Percentiles rank a stretch among this genome's conserved stretches.
Conservation (phyloP, 768 basidiomycete species). For the Mycena latifolia region DNA sequence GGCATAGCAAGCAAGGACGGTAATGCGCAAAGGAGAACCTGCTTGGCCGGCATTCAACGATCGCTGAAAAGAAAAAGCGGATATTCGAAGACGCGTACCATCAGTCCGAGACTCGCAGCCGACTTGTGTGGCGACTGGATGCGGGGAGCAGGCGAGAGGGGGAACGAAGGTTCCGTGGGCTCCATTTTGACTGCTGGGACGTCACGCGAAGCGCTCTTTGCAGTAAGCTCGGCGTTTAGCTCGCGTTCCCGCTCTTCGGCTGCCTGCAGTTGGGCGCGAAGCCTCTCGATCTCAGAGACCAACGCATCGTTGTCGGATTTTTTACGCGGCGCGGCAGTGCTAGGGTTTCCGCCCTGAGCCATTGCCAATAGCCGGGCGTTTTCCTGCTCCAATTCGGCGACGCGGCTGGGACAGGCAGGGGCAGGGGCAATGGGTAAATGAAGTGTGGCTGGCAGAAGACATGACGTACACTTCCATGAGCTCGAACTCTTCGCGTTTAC, state of each 20-base stretch:
- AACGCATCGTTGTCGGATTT: constrained; percentile 53
- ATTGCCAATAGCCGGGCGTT: constrained; percentile 78
- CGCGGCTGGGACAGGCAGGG: constrained; percentile 68
- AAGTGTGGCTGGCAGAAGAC: constrained; percentile 30
- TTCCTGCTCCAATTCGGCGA: constrained; percentile 87
- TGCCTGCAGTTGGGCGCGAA: constrained; percentile 73
- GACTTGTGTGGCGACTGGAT: constrained; percentile 66
- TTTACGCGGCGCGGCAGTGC: constrained; percentile 42
- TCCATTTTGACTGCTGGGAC: constrained; percentile 67
- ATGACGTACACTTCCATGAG: constrained; percentile 86
- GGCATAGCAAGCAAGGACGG: constrained; percentile 81
- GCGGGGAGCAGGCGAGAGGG: constrained; percentile 56
- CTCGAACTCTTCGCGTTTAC: constrained; percentile 94
- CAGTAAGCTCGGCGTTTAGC: constrained; percentile 72
- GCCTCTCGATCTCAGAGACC: constrained; percentile 72
- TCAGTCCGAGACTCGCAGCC: constrained; percentile 75
- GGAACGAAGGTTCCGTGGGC: constrained; percentile 63
- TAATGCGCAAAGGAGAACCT: constrained; percentile 84
- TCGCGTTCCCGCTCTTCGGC: constrained; percentile 76
- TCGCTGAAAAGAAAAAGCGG: constrained; percentile 30
- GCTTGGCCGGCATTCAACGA: constrained; percentile 44
- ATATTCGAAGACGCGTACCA: constrained; percentile 61
- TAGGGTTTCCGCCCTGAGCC: constrained; percentile 56
- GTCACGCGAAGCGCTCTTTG: constrained; percentile 45
- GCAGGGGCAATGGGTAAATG: constrained; percentile 13